A percentile compares a stretch with the other conserved stretches of the same genome.
Conservation (phyloP, 2,329 filamentous ascomycete species). For the Fusarium chaquense region DNA sequence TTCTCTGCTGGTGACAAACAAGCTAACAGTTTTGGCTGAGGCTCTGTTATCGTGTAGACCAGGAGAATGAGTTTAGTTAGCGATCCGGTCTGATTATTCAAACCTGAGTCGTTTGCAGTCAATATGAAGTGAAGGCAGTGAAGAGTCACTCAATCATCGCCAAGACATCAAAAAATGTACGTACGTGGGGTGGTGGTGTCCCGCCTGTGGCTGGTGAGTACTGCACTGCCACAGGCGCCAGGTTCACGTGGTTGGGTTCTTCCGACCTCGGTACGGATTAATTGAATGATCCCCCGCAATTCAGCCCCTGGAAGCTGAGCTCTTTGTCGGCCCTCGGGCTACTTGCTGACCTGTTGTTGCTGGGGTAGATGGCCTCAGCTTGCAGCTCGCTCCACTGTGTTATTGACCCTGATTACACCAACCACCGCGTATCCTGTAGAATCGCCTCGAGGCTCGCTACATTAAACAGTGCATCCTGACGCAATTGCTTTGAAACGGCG, state of each 20-base stretch:
- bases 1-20: slow-evolving; percentile 15
- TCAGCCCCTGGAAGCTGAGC: slow-evolving; percentile 45
- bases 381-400: slow-evolving; percentile 41
- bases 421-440: slow-evolving; percentile 47
- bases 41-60: neutral
- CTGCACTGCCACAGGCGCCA: slow-evolving; percentile 25
- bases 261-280: slow-evolving; percentile 47
- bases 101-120: slow-evolving; percentile 36
- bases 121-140: slow-evolving; percentile 42
- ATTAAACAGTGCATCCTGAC: slow-evolving; percentile 24
- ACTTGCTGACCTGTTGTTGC: slow-evolving; percentile 44
- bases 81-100: slow-evolving; percentile 6
- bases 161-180: slow-evolving; percentile 47
- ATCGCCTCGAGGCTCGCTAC: slow-evolving; percentile 35
- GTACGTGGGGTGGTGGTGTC: slow-evolving; percentile 38
- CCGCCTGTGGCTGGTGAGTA: slow-evolving; percentile 43
- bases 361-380: slow-evolving; percentile 47
- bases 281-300: slow-evolving; percentile 44
- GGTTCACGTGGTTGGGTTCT: slow-evolving; percentile 40
- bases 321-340: slow-evolving; percentile 45
- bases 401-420: slow-evolving; percentile 49
- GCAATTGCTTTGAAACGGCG: slow-evolving; percentile 17
- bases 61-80: neutral
- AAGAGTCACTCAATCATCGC: slow-evolving; percentile 48
- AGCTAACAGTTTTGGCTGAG: neutral